Evolutionary conservation across 169 alveolate genomes (phyloP).

Genomic region (Babesia divergens): DNA sequence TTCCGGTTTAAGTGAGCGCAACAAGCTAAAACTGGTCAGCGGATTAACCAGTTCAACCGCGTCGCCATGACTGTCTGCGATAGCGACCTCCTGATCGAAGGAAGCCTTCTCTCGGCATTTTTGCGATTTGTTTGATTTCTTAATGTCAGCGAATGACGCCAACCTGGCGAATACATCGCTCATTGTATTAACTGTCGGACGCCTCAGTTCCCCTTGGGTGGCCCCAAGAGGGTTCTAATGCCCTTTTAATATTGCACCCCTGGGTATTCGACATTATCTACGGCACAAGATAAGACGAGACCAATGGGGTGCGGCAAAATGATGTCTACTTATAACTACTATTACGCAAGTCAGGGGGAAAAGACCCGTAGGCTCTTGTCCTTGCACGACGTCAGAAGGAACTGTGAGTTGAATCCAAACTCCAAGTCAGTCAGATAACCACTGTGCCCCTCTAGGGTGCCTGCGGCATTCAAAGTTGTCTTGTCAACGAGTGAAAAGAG

Average conservation of each 20-base stretch:
- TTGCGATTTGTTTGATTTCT: constrained; percentile 6
- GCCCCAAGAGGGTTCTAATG: neutral
- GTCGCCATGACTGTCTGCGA: constrained; percentile 42
- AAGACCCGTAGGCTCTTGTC: constrained; percentile 52
- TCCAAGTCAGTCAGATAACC: constrained; percentile 52
- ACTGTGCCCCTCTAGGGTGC: constrained; percentile 54
- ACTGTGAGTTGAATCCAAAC: constrained; percentile 44
- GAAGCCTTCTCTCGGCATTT: constrained; percentile 12
- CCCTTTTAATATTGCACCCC: neutral
- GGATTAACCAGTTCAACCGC: neutral
- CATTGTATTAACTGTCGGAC: constrained; percentile 2
- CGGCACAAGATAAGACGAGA: neutral
- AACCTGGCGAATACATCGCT: constrained; percentile 28
- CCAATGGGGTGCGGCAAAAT: neutral
- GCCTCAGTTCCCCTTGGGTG: neutral
- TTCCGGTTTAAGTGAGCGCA: neutral
- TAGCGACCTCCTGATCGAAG: constrained; percentile 18
- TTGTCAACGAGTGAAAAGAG: constrained; percentile 36
- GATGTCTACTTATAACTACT: neutral
- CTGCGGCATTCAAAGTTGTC: constrained; percentile 2
- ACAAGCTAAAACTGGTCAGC: constrained; percentile 2
- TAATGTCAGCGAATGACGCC: constrained; percentile 22
- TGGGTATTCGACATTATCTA: neutral
- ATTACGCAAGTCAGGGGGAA: neutral
- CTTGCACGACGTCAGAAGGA: constrained; percentile 49